Base-by-base conservation (phyloP, 306 rosid species). In the Corylus avellana region DNA sequence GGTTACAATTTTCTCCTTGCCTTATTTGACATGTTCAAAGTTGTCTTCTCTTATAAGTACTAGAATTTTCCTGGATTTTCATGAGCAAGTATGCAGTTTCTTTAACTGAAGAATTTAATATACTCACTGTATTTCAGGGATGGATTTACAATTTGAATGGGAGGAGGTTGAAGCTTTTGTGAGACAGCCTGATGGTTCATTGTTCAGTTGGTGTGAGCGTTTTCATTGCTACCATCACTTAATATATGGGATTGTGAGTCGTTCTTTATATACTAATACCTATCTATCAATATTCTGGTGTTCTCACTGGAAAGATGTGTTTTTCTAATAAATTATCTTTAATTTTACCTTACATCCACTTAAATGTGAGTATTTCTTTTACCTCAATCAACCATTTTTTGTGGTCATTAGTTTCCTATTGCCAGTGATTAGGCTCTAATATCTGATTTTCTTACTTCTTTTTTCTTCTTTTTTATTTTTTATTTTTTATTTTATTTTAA, bases 151-250 rank as follows among this genome's bases (percentile, higher is more conserved):
- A 64, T 95, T 95, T 86, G 91, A 93, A 81, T 87, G 88, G 92
- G 96, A 90, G 63, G 96, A 89, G 78, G 93, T 84, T 11, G 81
- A 90, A 46, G 99, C 99, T 74, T 95, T 95, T 87, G 98, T 87
- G 63, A 91, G 83, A 76, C 96, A 95, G 81, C 97, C 94, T 37
- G 96, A 93, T 82, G 97, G 99, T 77, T 91, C 98, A 14, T 59
- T 93, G 86, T 93, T 95, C 90, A 95, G 99, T 82, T 95, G 99
- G 98, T 89, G 87, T 57, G 99, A 95, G 88, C 94, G 98, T 57
- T 95, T 83, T 80, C 88, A 81, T 62, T 95, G 99, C 82, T 95
- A 89, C 82, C 88, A 87, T 77, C 94, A 93, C 84, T 83, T 95
- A 82, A 84, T 93, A 55, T 84, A 90, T 79, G 93, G 93, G 82